Percentiles rank a stretch among this genome's conserved stretches.
Evolutionary conservation across 75 land plant genomes (phyloP).

Genomic region (Ceratopteris richardii): DNA sequence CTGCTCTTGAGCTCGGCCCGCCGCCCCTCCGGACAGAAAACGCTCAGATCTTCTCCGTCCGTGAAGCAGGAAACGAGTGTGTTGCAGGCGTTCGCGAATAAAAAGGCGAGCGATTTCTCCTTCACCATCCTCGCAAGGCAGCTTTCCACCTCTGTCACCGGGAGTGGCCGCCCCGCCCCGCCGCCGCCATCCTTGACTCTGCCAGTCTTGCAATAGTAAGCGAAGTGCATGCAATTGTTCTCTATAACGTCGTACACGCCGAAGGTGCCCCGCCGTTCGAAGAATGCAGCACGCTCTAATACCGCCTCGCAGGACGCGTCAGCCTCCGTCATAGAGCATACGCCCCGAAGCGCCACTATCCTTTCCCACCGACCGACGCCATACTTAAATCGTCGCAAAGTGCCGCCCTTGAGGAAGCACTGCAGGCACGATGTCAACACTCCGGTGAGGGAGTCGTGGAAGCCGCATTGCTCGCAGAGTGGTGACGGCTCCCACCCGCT

Average conservation of each 20-base stretch:
- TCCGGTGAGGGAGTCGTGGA: neutral
- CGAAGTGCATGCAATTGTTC: constrained; percentile 1
- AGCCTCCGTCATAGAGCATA: neutral
- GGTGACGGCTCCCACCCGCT: neutral
- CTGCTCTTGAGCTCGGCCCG: too few species aligned
- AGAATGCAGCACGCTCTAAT: neutral
- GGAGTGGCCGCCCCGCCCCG: too few species aligned
- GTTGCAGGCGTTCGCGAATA: too few species aligned
- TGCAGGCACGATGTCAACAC: neutral
- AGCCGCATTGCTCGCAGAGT: neutral
- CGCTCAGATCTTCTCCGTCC: too few species aligned
- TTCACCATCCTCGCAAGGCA: too few species aligned
- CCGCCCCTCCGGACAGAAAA: too few species aligned
- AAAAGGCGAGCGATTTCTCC: too few species aligned
- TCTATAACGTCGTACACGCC: neutral
- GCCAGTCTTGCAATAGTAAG: constrained; percentile 1
- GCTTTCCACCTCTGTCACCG: too few species aligned
- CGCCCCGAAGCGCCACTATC: neutral
- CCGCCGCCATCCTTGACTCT: too few species aligned
- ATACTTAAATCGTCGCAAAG: neutral
- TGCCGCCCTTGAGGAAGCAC: constrained; percentile 4
- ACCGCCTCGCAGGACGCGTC: neutral
- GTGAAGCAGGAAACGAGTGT: too few species aligned
- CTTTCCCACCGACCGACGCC: neutral
- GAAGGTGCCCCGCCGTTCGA: neutral